These are phyloP conservation scores for Picochlorum sp. DNA, from an alignment of 139 green algal species.

Conservation along the genomic window DNA sequence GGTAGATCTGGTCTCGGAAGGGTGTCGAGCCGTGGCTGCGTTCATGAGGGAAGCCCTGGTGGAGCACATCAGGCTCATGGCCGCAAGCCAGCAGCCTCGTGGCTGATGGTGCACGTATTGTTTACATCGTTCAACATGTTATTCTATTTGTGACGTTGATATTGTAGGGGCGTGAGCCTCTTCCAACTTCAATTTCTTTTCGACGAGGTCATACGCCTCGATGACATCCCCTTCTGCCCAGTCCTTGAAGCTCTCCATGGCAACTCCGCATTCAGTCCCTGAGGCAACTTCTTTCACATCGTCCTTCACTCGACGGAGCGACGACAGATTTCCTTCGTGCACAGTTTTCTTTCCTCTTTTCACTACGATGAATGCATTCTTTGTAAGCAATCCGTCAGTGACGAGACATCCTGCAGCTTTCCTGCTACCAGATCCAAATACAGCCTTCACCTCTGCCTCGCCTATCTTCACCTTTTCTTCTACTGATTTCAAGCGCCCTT, in stretches of 20 bases:
- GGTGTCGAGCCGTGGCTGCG: constrained; percentile 52
- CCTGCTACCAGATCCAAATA: constrained; percentile 74
- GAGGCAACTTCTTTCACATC: constrained; percentile 74
- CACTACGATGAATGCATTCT: constrained; percentile 38
- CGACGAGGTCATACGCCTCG: constrained; percentile 25
- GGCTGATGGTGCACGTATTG: neutral
- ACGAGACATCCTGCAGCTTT: constrained; percentile 78
- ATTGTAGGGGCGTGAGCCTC: constrained; percentile 17
- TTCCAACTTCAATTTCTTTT: constrained; percentile 30
- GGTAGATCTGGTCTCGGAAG: constrained; percentile 50
- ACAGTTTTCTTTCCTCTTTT: constrained; percentile 44
- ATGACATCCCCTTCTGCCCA: constrained; percentile 56
- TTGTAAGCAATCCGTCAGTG: constrained; percentile 53
- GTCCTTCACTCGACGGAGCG: constrained; percentile 87
- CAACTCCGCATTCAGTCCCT: constrained; percentile 77
- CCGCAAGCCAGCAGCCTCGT: constrained; percentile 11
- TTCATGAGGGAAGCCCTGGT: constrained; percentile 61
- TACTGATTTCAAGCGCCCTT: constrained; percentile 71
- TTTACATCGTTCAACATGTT: neutral
- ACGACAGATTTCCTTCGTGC: constrained; percentile 64
- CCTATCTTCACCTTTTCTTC: constrained; percentile 71
- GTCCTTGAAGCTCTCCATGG: constrained; percentile 52
- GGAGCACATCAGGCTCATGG: constrained; percentile 44
- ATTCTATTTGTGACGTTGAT: neutral
- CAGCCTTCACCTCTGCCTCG: constrained; percentile 62